Percentiles rank a stretch among this genome's conserved stretches.
These are phyloP conservation scores for Cardamine occulta DNA, from an alignment of 345 rosid genomes.

Conservation along the genomic window DNA sequence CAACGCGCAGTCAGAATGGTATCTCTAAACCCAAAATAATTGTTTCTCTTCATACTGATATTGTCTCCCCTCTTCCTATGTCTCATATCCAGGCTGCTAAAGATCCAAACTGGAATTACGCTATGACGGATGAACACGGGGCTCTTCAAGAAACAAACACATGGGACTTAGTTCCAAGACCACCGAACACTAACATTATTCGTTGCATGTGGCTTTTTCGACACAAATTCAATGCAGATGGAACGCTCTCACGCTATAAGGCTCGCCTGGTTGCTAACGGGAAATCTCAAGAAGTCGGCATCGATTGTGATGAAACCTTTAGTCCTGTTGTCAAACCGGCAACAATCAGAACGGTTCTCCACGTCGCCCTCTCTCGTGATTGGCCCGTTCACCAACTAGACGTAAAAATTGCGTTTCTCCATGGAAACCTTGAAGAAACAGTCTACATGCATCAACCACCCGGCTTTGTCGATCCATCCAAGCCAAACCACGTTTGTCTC, in stretches of 20 bases:
- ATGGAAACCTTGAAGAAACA: background rate
- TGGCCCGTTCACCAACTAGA: background rate
- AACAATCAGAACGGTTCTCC: background rate
- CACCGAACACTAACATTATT: background rate
- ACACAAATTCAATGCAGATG: background rate
- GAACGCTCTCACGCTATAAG: background rate
- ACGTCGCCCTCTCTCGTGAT: background rate
- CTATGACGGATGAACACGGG: background rate
- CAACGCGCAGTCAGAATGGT: background rate
- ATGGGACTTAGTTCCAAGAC: background rate
- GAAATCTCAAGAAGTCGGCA: background rate
- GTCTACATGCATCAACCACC: too few relatives aligned
- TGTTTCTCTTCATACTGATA: background rate
- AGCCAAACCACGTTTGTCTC: too few relatives aligned
- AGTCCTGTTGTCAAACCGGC: background rate
- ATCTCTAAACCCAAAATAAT: background rate
- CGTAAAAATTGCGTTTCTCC: background rate
- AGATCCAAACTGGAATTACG: background rate
- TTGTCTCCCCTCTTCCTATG: background rate
- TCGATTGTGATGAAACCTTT: background rate
- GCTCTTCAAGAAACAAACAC: background rate
- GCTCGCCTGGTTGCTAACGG: background rate
- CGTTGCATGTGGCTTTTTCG: background rate
- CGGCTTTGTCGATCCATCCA: too few relatives aligned
- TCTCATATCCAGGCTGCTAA: background rate